These are phyloP conservation scores for Microbotryomycetes sp. DNA, from an alignment of 1,284 basidiomycete species.

Conservation along the genomic window DNA sequence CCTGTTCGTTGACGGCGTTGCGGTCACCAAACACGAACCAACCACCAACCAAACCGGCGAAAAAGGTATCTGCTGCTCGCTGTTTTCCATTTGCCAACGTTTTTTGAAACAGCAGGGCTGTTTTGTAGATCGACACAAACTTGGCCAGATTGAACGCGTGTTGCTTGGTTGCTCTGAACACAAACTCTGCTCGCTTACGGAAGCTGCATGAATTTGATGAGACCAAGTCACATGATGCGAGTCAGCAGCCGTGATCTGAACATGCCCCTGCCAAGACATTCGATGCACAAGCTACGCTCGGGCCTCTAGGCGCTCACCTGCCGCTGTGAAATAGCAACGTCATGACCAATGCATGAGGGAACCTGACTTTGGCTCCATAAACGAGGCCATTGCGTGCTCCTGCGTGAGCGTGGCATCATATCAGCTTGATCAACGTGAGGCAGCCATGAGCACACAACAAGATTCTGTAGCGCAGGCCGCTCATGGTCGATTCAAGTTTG, in stretches of 20 bases:
- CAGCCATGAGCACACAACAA: background rate
- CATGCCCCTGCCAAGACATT: background rate
- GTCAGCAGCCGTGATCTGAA: background rate
- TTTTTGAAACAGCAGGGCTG: constrained; percentile 70
- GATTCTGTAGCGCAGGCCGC: background rate
- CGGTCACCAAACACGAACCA: constrained; percentile 90
- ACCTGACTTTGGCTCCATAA: constrained; percentile 63
- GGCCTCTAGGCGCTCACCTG: constrained; percentile 9
- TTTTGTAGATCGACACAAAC: constrained; percentile 92
- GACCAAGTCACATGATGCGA: background rate
- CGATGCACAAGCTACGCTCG: background rate
- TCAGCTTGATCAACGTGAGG: background rate
- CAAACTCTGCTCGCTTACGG: constrained; percentile 58
- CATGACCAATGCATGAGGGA: constrained; percentile 99
- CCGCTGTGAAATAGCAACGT: constrained; percentile 68
- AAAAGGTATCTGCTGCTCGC: constrained; percentile 73
- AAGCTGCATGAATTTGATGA: constrained; percentile 52
- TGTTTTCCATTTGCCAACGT: constrained; percentile 57
- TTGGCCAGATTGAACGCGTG: constrained; percentile 84
- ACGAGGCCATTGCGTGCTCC: constrained; percentile 88
- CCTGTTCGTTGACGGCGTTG: constrained; percentile 97
- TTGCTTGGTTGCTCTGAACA: constrained; percentile 80
- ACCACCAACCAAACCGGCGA: constrained; percentile 86
- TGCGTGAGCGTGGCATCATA: constrained; percentile 11
- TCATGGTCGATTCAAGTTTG: constrained; percentile 1